These are phyloP conservation scores for Moricandia moricandioides DNA, from an alignment of 345 rosid genomes.

Conservation along the genomic window DNA sequence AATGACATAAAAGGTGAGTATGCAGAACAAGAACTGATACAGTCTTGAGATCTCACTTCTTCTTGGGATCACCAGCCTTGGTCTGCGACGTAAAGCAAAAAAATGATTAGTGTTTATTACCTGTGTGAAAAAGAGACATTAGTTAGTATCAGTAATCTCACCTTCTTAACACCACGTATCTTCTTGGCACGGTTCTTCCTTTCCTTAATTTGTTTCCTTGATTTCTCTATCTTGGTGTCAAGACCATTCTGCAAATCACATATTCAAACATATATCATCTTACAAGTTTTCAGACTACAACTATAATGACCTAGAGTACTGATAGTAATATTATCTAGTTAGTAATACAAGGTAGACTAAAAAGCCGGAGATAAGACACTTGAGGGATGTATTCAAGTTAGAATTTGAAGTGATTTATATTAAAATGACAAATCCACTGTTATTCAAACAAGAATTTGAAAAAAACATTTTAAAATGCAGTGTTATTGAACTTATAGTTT, in stretches of 20 bases:
- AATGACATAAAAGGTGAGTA: conserved; percentile 6
- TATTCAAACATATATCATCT: neutral
- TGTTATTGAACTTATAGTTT: too few species aligned
- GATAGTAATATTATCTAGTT: neutral
- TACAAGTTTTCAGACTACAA: neutral
- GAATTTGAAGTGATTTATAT: too few species aligned
- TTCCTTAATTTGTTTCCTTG: conserved; percentile 95
- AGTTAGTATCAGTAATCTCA: conserved; percentile 12
- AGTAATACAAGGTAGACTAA: neutral
- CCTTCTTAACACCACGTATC: conserved; percentile 98
- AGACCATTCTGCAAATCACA: conserved; percentile 72
- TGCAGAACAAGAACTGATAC: neutral
- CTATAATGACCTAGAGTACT: neutral
- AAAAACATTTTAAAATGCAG: too few species aligned
- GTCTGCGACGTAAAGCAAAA: conserved; percentile 46
- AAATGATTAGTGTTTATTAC: neutral
- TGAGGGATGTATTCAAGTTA: too few species aligned
- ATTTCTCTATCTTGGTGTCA: conserved; percentile 84
- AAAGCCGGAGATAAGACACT: neutral
- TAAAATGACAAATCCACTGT: too few species aligned
- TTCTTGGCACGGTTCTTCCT: conserved; percentile 97
- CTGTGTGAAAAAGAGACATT: neutral
- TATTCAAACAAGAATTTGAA: too few species aligned
- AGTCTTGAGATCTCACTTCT: conserved; percentile 52
- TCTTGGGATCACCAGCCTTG: conserved; percentile 93